These are phyloP conservation scores for Ceratocystis harringtonii DNA, from an alignment of 2,329 filamentous ascomycete genomes.

Conservation along the genomic window DNA sequence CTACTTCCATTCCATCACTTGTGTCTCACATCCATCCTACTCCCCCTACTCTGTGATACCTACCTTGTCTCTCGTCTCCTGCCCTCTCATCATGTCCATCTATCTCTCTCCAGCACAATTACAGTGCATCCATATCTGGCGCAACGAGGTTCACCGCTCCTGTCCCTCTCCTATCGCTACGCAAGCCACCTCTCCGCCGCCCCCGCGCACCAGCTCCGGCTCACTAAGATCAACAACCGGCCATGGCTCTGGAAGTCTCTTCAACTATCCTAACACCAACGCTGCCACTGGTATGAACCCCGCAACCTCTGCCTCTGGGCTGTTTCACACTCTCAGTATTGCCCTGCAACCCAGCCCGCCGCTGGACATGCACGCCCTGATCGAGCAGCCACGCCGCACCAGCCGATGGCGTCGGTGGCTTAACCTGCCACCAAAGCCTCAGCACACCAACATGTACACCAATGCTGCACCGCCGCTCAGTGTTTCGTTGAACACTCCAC, in stretches of 20 bases:
- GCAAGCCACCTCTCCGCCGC: constrained; percentile 21
- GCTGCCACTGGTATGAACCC: constrained; percentile 11
- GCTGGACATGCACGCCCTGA: constrained; percentile 18
- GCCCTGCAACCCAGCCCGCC: constrained; percentile 20
- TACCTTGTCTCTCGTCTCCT: not conserved
- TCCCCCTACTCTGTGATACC: not conserved
- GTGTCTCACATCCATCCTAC: not conserved
- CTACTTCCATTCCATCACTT: not conserved
- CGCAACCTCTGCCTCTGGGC: constrained; percentile 20
- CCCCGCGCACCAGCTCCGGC: constrained; percentile 24
- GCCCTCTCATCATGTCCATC: constrained; percentile 11
- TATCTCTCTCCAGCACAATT: constrained; percentile 21
- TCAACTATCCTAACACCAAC: constrained; percentile 17
- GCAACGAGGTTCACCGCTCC: constrained; percentile 31
- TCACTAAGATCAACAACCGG: constrained; percentile 23
- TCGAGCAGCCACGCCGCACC: constrained; percentile 19
- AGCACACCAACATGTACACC: constrained; percentile 18
- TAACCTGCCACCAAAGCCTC: constrained; percentile 17
- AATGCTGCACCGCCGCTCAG: constrained; percentile 17
- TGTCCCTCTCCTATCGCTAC: constrained; percentile 25
- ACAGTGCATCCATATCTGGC: constrained; percentile 36
- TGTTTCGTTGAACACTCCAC: constrained; percentile 9
- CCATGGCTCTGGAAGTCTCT: constrained; percentile 17
- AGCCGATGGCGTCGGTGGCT: constrained; percentile 16
- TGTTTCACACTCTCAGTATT: constrained; percentile 22